Conservation (phyloP, 2,329 filamentous ascomycete genomes). For the Venturia pyrina region DNA sequence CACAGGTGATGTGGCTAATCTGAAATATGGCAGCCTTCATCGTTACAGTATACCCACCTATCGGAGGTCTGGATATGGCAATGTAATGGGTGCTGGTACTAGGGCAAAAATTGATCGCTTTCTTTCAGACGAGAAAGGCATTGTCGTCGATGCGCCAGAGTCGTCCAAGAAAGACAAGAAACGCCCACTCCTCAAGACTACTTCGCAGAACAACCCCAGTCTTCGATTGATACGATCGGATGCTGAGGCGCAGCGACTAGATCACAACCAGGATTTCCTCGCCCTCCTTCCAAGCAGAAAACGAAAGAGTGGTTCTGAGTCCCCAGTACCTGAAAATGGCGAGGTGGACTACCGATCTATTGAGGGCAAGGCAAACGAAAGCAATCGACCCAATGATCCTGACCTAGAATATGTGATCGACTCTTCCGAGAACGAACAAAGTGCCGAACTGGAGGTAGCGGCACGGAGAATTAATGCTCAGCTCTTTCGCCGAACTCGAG, state of each 20-base stretch:
- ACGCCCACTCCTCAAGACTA: conserved; percentile 27
- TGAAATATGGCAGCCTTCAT: conserved; percentile 64
- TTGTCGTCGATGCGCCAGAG: conserved; percentile 2
- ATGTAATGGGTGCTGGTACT: conserved; percentile 55
- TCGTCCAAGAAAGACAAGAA: conserved; percentile 20
- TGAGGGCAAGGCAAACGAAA: conserved; percentile 21
- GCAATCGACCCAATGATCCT: conserved; percentile 21
- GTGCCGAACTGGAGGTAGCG: conserved; percentile 9
- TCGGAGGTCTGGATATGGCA: conserved; percentile 56
- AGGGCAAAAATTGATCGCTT: conserved; percentile 58
- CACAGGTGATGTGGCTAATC: conserved; percentile 66
- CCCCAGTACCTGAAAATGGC: conserved; percentile 16
- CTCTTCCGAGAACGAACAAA: conserved; percentile 13
- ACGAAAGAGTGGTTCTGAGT: conserved; percentile 15
- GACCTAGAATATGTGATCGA: conserved; percentile 27
- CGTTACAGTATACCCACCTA: conserved; percentile 63
- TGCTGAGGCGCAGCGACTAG: not conserved
- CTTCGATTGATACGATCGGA: conserved; percentile 5
- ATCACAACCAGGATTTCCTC: conserved; percentile 22
- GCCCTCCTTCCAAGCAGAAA: conserved; percentile 18
- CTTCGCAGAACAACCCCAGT: not conserved
- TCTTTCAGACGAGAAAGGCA: conserved; percentile 39
- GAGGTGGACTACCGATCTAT: conserved; percentile 29
- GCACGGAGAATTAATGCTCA: conserved; percentile 36
- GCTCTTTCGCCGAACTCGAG: conserved; percentile 53